Evolutionary conservation across 2,329 filamentous ascomycete genomes (phyloP).

Genomic region (Aspergillus pseudoviridinutans): DNA sequence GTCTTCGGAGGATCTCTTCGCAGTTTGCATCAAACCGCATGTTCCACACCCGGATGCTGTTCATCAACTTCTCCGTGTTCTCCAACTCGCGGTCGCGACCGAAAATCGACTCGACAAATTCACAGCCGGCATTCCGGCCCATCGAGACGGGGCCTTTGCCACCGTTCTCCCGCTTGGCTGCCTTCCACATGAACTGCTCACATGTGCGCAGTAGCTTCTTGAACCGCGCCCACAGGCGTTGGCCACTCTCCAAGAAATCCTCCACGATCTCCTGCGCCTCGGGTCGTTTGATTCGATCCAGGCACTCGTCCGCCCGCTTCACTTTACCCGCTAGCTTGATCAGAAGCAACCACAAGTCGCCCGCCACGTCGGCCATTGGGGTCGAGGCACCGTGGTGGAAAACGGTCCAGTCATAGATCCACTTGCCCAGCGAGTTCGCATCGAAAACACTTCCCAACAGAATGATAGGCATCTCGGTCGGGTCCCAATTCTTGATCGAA

Average conservation of each 20-base stretch:
- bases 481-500: slow-evolving; percentile 98
- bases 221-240: slow-evolving; percentile 80
- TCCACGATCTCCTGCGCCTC: slow-evolving; percentile 78
- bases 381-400: slow-evolving; percentile 78
- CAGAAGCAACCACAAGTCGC: slow-evolving; percentile 89
- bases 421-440: slow-evolving; percentile 94
- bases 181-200: slow-evolving; percentile 92
- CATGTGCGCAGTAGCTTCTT: slow-evolving; percentile 84
- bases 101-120: slow-evolving; percentile 96
- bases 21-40: slow-evolving; percentile 95
- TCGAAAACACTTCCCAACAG: slow-evolving; percentile 94
- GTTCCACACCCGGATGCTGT: slow-evolving; percentile 80
- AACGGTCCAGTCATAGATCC: slow-evolving; percentile 99
- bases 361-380: slow-evolving; percentile 84
- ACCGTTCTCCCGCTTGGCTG: slow-evolving; percentile 63
- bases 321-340: slow-evolving; percentile 93
- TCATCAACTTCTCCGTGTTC: slow-evolving; percentile 90
- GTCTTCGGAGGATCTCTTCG: slow-evolving; percentile 71
- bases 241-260: slow-evolving; percentile 85
- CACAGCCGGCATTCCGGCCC: slow-evolving; percentile 85
- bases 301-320: slow-evolving; percentile 79
- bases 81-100: slow-evolving; percentile 85
- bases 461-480: slow-evolving; percentile 86
- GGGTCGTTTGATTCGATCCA: slow-evolving; percentile 65
- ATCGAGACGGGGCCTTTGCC: slow-evolving; percentile 66